Evolutionary conservation across 768 basidiomycete species (phyloP).

Genomic region (Tricholoma terreum): DNA sequence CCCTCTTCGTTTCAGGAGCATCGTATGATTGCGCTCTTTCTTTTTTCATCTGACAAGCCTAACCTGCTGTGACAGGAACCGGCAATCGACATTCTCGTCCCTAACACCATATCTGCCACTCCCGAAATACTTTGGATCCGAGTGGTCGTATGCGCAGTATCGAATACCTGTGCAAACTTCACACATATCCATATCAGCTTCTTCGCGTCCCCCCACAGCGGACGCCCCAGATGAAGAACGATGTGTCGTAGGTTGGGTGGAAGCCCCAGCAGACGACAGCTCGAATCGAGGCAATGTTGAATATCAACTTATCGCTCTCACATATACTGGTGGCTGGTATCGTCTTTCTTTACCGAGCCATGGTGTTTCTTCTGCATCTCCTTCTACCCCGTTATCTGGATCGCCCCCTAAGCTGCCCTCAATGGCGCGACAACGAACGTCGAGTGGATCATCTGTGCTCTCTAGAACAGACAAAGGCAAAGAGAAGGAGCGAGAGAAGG

Average conservation of each 20-base stretch:
- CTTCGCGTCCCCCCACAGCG: constrained; percentile 50
- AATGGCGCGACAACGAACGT: constrained; percentile 42
- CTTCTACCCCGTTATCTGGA: constrained; percentile 19
- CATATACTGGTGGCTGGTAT: constrained; percentile 92
- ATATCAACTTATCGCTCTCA: constrained; percentile 80
- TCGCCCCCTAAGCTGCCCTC: constrained; percentile 46
- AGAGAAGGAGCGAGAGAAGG: constrained; percentile 56
- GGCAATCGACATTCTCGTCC: constrained; percentile 79
- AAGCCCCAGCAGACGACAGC: constrained; percentile 41
- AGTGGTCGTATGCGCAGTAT: constrained; percentile 95
- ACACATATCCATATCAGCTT: constrained; percentile 75
- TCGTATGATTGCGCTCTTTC: constrained; percentile 46
- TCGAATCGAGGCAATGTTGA: constrained; percentile 35
- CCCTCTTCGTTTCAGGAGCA: constrained; percentile 60
- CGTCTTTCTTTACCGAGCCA: constrained; percentile 62
- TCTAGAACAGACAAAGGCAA: constrained; percentile 57
- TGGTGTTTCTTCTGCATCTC: constrained; percentile 13
- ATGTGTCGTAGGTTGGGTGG: constrained; percentile 86
- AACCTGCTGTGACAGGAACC: constrained; percentile 52
- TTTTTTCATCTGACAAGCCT: background rate
- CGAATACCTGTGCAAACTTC: constrained; percentile 82
- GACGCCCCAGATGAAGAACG: constrained; percentile 79
- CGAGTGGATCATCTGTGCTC: constrained; percentile 52
- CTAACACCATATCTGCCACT: constrained; percentile 77
- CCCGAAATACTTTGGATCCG: constrained; percentile 91